phyloP scores from a whole-genome alignment of 352 stramenopile genomes.

The Peronospora belbahrii region DNA sequence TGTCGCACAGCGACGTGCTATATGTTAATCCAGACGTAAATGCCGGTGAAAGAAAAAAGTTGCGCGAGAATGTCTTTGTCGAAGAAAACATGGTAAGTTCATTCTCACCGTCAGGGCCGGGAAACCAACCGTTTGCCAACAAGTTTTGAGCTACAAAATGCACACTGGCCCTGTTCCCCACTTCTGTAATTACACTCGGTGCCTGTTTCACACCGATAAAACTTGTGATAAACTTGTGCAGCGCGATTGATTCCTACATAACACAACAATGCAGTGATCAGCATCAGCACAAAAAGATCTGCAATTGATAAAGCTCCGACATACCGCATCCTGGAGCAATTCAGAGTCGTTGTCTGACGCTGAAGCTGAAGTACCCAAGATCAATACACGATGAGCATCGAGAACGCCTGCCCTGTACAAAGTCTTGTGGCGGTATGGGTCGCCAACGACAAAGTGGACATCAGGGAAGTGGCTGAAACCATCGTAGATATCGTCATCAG shows the following conservation, averaged over 20 bases:
- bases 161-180: constrained; percentile 73
- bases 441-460: constrained; percentile 65
- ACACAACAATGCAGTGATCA: constrained; percentile 7
- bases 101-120: constrained; percentile 17
- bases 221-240: constrained; percentile 75
- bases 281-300: not conserved
- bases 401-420: constrained; percentile 59
- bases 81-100: constrained; percentile 38
- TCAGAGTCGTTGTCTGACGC: constrained; percentile 55
- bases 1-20: constrained; percentile 81
- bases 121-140: constrained; percentile 60
- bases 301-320: not conserved
- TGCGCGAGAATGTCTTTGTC: constrained; percentile 51
- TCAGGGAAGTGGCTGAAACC: constrained; percentile 62
- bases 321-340: constrained; percentile 63
- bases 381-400: constrained; percentile 57
- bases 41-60: constrained; percentile 74
- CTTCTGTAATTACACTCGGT: constrained; percentile 66
- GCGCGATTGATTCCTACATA: constrained; percentile 53
- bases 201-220: constrained; percentile 52
- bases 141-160: constrained; percentile 81
- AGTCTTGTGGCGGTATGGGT: constrained; percentile 47
- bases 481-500: constrained; percentile 51
- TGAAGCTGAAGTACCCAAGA: constrained; percentile 57
- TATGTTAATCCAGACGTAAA: constrained; percentile 82